These are phyloP conservation scores for Xylaria sp. DNA, from an alignment of 2,329 filamentous ascomycete genomes.

Conservation along the genomic window DNA sequence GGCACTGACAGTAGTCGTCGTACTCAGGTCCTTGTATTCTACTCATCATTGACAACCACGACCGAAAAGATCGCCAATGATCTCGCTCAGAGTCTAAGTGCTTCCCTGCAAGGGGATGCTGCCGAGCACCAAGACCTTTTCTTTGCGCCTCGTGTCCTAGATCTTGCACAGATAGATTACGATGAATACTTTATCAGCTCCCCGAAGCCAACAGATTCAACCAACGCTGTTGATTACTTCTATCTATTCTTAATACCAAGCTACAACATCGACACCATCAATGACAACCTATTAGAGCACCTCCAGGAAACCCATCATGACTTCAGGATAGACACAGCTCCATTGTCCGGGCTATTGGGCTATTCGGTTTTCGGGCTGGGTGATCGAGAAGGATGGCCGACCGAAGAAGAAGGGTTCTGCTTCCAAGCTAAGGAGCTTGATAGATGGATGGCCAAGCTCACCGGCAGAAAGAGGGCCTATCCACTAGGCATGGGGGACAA, in stretches of 20 bases:
- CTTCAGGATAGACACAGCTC: conserved; percentile 92
- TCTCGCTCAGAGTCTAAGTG: conserved; percentile 66
- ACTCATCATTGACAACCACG: conserved; percentile 85
- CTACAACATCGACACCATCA: conserved; percentile 94
- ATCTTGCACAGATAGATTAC: conserved; percentile 87
- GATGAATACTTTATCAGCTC: conserved; percentile 90
- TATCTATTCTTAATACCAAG: conserved; percentile 89
- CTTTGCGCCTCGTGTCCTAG: conserved; percentile 71
- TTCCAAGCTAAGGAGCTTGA: conserved; percentile 91
- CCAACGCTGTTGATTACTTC: conserved; percentile 68
- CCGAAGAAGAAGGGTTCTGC: conserved; percentile 89
- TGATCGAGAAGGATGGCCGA: conserved; percentile 91
- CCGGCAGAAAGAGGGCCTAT: conserved; percentile 84
- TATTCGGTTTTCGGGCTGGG: conserved; percentile 96
- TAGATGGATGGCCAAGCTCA: conserved; percentile 97
- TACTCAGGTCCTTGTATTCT: conserved; percentile 84
- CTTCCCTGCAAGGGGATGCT: conserved; percentile 62
- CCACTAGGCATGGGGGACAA: conserved; percentile 89
- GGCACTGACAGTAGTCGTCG: conserved; percentile 52
- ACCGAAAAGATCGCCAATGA: conserved; percentile 78
- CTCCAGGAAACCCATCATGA: conserved; percentile 94
- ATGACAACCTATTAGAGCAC: conserved; percentile 87
- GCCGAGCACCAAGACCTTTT: conserved; percentile 53
- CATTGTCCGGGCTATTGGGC: conserved; percentile 78
- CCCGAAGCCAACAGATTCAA: conserved; percentile 67